phyloP scores from a whole-genome alignment of 1,139 yeast genomes.

The Meyerozyma carpophila region DNA sequence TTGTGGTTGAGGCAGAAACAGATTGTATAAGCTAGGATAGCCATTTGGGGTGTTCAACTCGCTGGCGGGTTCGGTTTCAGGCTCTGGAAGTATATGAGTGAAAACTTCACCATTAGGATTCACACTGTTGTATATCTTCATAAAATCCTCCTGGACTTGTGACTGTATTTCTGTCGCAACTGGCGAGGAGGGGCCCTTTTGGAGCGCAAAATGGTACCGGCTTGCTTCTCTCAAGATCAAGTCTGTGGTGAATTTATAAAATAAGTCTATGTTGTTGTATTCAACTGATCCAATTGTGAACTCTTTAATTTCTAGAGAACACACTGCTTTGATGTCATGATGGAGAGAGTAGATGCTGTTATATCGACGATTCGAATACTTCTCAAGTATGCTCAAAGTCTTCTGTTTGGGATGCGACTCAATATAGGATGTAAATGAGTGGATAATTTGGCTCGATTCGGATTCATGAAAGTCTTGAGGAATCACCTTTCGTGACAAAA shows the following conservation, averaged over 20 bases:
- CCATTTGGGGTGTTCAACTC: conserved; percentile 7
- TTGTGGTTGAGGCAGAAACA: conserved; percentile 16
- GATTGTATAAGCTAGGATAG: conserved; percentile 15
- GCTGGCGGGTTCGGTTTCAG: conserved; percentile 17
- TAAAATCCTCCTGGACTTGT: conserved; percentile 50
- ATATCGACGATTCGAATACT: conserved; percentile 28
- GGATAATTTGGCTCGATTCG: conserved; percentile 36
- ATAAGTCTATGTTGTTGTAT: conserved; percentile 59
- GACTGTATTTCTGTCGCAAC: conserved; percentile 25
- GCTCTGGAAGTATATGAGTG: conserved; percentile 34
- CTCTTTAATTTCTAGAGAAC: conserved; percentile 44
- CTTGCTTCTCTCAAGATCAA: conserved; percentile 66
- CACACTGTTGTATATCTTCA: conserved; percentile 57
- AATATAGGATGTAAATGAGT: conserved; percentile 33
- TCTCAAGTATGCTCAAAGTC: conserved; percentile 18
- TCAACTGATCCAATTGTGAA: conserved; percentile 50
- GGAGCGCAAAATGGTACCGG: conserved; percentile 33
- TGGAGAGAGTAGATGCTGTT: conserved; percentile 46
- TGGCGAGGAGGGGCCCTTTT: conserved; percentile 6
- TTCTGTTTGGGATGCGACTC: conserved; percentile 14
- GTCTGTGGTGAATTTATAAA: conserved; percentile 68
- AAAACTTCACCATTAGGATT: conserved; percentile 59
- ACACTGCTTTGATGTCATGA: conserved; percentile 69
- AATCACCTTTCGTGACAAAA: conserved; percentile 31
- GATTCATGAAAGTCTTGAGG: conserved; percentile 45